Evolutionary conservation across 169 alveolate genomes (phyloP).

Genomic region (Plasmodium blacklocki): DNA sequence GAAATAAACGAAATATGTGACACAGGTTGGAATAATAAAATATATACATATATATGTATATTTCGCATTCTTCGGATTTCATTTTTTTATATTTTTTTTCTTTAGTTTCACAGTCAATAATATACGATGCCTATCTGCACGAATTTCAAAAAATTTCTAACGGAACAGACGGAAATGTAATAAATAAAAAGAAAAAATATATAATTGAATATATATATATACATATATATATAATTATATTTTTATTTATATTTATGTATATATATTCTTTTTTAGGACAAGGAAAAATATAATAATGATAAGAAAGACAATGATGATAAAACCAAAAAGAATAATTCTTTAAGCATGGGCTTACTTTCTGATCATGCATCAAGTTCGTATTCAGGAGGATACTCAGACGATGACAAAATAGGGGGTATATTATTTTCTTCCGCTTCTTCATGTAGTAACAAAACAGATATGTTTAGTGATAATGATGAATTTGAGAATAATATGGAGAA

Average conservation of each 20-base stretch:
- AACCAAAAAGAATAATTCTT: constrained; percentile 16
- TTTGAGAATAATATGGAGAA: background rate
- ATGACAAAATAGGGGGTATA: constrained; percentile 20
- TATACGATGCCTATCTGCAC: constrained; percentile 49
- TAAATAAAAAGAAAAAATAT: constrained; percentile 1
- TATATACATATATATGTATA: background rate
- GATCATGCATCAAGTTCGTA: constrained; percentile 27
- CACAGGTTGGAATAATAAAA: constrained; percentile 36
- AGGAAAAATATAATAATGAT: constrained; percentile 18
- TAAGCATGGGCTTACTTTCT: constrained; percentile 1
- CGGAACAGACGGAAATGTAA: constrained; percentile 22
- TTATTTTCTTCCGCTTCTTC: constrained; percentile 45
- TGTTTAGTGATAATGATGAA: constrained; percentile 11
- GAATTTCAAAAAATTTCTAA: constrained; percentile 37
- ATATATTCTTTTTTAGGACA: background rate
- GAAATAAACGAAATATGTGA: constrained; percentile 72
- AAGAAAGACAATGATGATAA: constrained; percentile 35
- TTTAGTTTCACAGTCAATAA: constrained; percentile 66
- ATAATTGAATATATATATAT: background rate
- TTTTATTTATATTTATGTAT: background rate
- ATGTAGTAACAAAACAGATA: constrained; percentile 13
- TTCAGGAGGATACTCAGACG: constrained; percentile 18
- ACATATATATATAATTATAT: background rate
- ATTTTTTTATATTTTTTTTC: background rate
- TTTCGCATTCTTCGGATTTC: background rate